Base-by-base conservation (phyloP, 495 filamentous ascomycete species). In the Xylaria palmicola region DNA sequence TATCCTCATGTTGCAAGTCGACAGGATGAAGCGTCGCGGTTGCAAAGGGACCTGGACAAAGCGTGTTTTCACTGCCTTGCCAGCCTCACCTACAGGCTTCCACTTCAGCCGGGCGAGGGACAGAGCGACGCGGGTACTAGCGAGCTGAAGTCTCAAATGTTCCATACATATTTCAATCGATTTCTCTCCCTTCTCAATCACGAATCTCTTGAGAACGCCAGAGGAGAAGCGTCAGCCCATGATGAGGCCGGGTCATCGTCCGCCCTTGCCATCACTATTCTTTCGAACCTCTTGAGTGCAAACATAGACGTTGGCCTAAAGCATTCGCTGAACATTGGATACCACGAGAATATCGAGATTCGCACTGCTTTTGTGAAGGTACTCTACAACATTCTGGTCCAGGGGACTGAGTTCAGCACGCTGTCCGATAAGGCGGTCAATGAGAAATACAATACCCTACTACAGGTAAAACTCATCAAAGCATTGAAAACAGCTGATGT, bases 241-340 rank as follows among this genome's bases (percentile, higher is more conserved):
- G 79, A 84, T 47, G 81, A 83, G 52, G 53, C 70, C 17, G 73
- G 75, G 6, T 78, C 80, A 27, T 79, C 77, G 10, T 76, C 82
- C 15, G 85, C 87, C 57, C 76, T 88, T 19, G 80, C 84, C 10
- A 88, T 88, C 55, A 82, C 77, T 27, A 85, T 86, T 20, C 73
- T 88, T 36, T 87, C 84, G 19, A 88, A 88, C 59, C 77, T 88
- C 3, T 69, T 88, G 37, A 87, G 84, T 57, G 85, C 86, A 3
- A 88, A 88, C 65, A 85, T 88, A 34, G 86, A 88, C 67, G 85
- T 88, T 17, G 86, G 86, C 1, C 70, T 88, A 15, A 87, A 88
- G 68, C 82, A 86, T 64, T 85, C 82, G 9, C 71, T 88, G 22
- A 81, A 78, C 61, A 86, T 88, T 60, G 86, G 85, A 6, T 88